Percentiles rank a stretch among this genome's conserved stretches.
phyloP scores from a whole-genome alignment of 441 rosid genomes.

The Syzygium syzygioides region DNA sequence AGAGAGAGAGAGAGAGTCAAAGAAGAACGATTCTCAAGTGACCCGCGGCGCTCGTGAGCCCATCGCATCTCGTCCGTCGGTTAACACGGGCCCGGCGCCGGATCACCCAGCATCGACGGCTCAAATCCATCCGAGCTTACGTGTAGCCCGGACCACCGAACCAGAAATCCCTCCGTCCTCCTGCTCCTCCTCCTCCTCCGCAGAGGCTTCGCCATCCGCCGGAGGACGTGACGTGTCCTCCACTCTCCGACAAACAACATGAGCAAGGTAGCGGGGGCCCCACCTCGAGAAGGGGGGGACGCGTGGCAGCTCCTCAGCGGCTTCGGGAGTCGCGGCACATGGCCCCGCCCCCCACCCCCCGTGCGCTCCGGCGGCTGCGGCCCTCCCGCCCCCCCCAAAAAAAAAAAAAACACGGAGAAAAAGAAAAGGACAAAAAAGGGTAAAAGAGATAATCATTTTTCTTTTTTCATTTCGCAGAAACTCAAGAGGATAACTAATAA shows the following conservation, averaged over 20 bases:
- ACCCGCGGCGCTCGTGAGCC: background rate
- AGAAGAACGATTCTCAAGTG: background rate
- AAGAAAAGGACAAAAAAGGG: background rate
- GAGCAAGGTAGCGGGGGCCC: background rate
- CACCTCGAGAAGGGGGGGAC: background rate
- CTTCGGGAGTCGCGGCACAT: background rate
- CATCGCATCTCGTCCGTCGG: background rate
- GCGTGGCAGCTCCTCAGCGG: background rate
- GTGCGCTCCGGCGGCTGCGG: background rate
- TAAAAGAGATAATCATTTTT: background rate
- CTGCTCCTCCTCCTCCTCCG: background rate
- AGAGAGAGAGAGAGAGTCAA: background rate
- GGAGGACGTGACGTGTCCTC: background rate
- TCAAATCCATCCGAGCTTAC: background rate
- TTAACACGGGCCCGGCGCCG: background rate
- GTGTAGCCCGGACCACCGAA: background rate
- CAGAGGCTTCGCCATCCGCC: background rate
- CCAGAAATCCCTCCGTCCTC: background rate
- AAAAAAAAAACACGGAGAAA: accelerated
- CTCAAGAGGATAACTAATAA: background rate
- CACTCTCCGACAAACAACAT: background rate
- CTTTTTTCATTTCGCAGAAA: background rate
- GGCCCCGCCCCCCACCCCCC: background rate
- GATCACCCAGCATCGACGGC: background rate
- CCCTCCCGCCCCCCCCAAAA: background rate